Base-by-base conservation (phyloP, 2,329 filamentous ascomycete species). In the Talaromyces piceae region DNA sequence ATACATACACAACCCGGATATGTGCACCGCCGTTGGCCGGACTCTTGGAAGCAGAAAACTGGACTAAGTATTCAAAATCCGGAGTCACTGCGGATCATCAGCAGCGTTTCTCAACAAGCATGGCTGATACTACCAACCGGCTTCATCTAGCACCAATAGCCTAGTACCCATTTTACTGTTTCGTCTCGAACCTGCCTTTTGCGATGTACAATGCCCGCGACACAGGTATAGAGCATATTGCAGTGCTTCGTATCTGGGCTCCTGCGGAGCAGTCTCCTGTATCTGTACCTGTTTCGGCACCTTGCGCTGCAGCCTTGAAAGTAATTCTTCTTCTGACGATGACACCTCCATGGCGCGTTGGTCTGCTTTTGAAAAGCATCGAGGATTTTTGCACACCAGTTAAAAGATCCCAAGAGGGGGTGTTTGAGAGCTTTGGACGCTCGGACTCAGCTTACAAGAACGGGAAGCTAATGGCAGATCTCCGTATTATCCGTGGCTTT, bases 211-310 rank as follows among this genome's bases (percentile, higher is more conserved):
- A 49, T 56, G 22, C 27, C 49, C 52, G 57, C 57, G 50, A 49
- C 53, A 51, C 58, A 47, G 55, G 53, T 59, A 52, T 53, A 62
- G 9, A 6, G 49, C 22, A 45, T 50, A 48, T 55, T 61, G 30
- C 47, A 45, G 16, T 39, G 22, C 53, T 54, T 53, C 11, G 23
- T 43, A 43, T 25, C n/a, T 43, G 6, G 39, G 39, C 20, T 43
- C 39, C 23, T 25, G 39, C 25, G 39, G 11, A 8, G 11, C 23
- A 25, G 7, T 43, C 25, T 43, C 39, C 13, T 43, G 39, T 25
- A 25, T n/a, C 22, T 43, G 39, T 13, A 25, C 39, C n/a, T 25
- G 20, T 25, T 43, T 43, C n/a, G n/a, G 33, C 16, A 37, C 16
- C 33, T 37, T 37, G 16, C 33, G 33, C 33, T 37, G 16, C 12